Evolutionary conservation across 1,139 yeast genomes (phyloP), one percentile per base, ranked within the genome.

Genomic region (Saccharomyces hybrid): DNA sequence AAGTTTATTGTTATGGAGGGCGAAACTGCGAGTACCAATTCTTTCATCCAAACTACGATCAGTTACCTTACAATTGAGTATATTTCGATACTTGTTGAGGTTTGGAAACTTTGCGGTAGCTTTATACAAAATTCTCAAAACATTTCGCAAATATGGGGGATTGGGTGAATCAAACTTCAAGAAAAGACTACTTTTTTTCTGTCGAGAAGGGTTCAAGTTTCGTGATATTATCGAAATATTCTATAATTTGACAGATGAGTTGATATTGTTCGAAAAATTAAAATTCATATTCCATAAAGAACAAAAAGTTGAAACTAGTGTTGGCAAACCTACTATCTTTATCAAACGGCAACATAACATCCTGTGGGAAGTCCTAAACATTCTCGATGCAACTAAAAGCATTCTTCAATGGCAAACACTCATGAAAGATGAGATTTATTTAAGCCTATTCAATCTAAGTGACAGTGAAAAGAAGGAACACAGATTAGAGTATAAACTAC

Each of bases 71-170:
- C 82, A 82, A 28, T 70, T 86, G 50, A 77, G 83, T 5, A 73
- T 79, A 41, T 86, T 83, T 67, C 76, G 95, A 67, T 90, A 84
- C 64, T 77, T 83, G 56, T 71, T 86, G 58, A 75, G 95, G 62
- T 84, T 85, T 60, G 93, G 93, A 48, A 82, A 83, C 54, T 77
- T 87, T n/a, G 90, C 90, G 2, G 13, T 38, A 2, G 4, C 9
- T 9, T 16, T 38, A 16, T 38, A 16, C 8, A 11, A 2, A 38
- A 2, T 38, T 16, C 1, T 16, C 25, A 38, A 38, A 5, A 16
- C 11, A 9, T 16, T 38, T 38, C 44, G 13, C 11, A 1, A 16
- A 38, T 16, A 4, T 8, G 3, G 44, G 44, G 44, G 3, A 5
- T 8, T 38, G 44, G 5, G 2, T 11, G 2, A 4, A 16, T 38